Evolutionary conservation across 2,329 filamentous ascomycete species (phyloP).

Genomic region (Penicillium sp.): DNA sequence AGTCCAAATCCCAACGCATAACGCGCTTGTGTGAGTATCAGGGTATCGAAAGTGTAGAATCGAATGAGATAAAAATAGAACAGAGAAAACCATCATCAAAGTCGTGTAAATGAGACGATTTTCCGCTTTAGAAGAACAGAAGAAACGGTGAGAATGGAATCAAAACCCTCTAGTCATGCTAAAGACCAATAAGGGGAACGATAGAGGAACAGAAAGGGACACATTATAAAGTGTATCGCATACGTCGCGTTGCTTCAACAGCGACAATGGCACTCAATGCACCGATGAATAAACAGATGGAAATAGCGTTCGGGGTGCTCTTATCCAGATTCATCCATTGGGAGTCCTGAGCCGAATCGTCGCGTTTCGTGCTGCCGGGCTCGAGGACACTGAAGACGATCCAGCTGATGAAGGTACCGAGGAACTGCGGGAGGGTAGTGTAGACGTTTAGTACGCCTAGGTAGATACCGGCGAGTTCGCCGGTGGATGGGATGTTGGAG

Average conservation of each 20-base stretch:
- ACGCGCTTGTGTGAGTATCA: too few species aligned
- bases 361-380: slow-evolving; percentile 48
- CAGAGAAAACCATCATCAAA: too few species aligned
- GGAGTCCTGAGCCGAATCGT: slow-evolving; percentile 43
- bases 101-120: too few species aligned
- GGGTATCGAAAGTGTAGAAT: too few species aligned
- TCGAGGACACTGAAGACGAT: slow-evolving; percentile 86
- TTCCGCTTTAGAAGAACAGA: too few species aligned
- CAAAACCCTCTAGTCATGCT: too few species aligned
- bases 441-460: slow-evolving; percentile 96
- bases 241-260: slow-evolving; percentile 39
- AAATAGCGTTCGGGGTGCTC: slow-evolving; percentile 77
- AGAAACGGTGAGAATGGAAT: too few species aligned
- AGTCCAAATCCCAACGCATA: too few species aligned
- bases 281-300: slow-evolving; percentile 84
- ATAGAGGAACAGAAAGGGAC: too few species aligned
- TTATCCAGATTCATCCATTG: slow-evolving; percentile 45
- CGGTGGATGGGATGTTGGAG: slow-evolving; percentile 44
- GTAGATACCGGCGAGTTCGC: slow-evolving; percentile 84
- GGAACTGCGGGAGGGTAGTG: slow-evolving; percentile 85
- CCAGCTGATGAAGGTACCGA: slow-evolving; percentile 84
- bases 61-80: too few species aligned
- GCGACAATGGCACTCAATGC: slow-evolving; percentile 55
- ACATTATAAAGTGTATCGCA: too few species aligned
- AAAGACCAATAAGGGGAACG: slow-evolving; percentile 2